Percentiles rank a stretch among this genome's conserved stretches.
These are phyloP conservation scores for Hanseniaspora thailandica DNA, from an alignment of 805 yeast genomes.

Conservation along the genomic window DNA sequence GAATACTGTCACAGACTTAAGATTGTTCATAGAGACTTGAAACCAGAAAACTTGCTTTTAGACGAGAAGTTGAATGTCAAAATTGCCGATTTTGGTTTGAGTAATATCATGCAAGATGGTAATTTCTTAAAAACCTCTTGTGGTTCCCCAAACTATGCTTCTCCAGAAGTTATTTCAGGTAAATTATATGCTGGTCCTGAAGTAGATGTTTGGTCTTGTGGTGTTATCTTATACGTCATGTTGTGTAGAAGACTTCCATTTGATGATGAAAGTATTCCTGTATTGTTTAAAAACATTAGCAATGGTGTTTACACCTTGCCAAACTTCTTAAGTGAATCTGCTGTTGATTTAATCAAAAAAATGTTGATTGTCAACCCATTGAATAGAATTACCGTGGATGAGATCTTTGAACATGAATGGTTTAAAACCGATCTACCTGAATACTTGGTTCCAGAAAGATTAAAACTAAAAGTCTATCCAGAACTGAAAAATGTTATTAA, in stretches of 20 bases:
- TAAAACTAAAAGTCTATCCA: conserved; percentile 1
- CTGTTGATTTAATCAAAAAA: conserved; percentile 65
- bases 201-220: conserved; percentile 96
- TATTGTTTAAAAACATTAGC: conserved; percentile 79
- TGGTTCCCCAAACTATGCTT: conserved; percentile 95
- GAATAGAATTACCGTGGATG: conserved; percentile 84
- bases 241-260: conserved; percentile 89
- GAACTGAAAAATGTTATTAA: conserved; percentile 18
- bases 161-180: conserved; percentile 93
- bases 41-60: conserved; percentile 82
- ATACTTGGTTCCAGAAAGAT: conserved; percentile 49
- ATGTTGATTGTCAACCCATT: conserved; percentile 93
- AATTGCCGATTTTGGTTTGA: conserved; percentile 90
- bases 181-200: conserved; percentile 95
- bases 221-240: conserved; percentile 91
- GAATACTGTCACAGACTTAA: conserved; percentile 94
- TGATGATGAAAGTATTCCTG: conserved; percentile 93
- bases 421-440: conserved; percentile 70
- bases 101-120: conserved; percentile 96
- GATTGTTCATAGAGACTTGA: conserved; percentile 90
- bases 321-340: conserved; percentile 72
- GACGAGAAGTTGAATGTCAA: conserved; percentile 87
- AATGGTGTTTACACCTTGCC: conserved; percentile 90
- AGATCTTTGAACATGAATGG: conserved; percentile 91
- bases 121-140: conserved; percentile 88